Evolutionary conservation across 345 rosid genomes (phyloP), one percentile per base, ranked within the genome.

Genomic region (Citrus inodora): DNA sequence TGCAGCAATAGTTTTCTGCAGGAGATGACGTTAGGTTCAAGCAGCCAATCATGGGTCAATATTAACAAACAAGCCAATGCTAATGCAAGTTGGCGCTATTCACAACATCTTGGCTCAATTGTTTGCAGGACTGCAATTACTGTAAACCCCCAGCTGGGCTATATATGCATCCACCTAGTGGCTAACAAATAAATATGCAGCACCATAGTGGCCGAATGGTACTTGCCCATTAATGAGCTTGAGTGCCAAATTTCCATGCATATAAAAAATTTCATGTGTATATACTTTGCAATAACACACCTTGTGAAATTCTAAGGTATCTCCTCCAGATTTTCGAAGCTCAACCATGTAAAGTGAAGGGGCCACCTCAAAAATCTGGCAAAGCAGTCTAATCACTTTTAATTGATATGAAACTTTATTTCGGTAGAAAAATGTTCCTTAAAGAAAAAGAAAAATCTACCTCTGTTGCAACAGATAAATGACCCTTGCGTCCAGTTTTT

Each of bases 401-500:
- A n/a, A 72, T 9, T 55, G 22, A 60, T 67, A n/a, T 7, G 16
- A 33, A 62, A 55, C 24, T 38, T 28, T 63, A 11, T 53, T 21
- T 48, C 11, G 7, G 70, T 55, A 13, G 62, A 78, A 46, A 25
- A 35, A 11, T 0, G 25, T 27, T 22, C 21, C 16, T n/a, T 2
- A 3, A 32, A 5, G 56, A 35, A 74, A 67, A 58, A 10, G 19
- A 32, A 25, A 9, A 40, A 84, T 40, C 30, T 84, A 92, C 99
- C 92, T 94, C 98, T 8, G 99, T 94, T 78, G 99, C 88, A 78
- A 96, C 89, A 42, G 97, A 91, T 80, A 96, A 86, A 85, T 92
- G 99, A 81, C 99, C 99, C 89, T 96, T 96, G n/a, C 99, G 94
- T 51, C 99, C 99, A 78, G 92, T 89, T 84, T 96, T 94, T 71